Evolutionary conservation across 2,329 filamentous ascomycete species (phyloP), one percentile per base, ranked within the genome.

Genomic region (Cladosporium oxysporum): DNA sequence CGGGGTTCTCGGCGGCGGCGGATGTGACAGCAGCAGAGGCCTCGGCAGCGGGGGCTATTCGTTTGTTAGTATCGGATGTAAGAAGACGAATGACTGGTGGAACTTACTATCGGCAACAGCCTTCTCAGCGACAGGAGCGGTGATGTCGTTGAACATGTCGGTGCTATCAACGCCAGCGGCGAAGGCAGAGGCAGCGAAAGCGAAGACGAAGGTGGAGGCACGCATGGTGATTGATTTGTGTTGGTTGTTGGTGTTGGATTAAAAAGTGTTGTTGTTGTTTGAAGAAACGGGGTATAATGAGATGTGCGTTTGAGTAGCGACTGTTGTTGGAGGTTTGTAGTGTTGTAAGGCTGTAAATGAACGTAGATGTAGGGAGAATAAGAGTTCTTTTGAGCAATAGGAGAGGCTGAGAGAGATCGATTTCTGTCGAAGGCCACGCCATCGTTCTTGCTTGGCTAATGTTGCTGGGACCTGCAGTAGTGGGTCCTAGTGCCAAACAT

Each of bases 201-300:
- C 66, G 44, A 67, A 29, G 66, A 67, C 58, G 52, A 60, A 44
- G 66, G 58, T 61, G 35, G 66, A 28, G 62, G 66, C 49, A 52
- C 62, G 66, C 66, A 67, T 67, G 23, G 49, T 67, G 59, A 59
- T 41, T 66, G 53, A 58, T n/a, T 52, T 66, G 57, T 60, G 50
- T 63, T 66, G 44, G 50, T 58, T 33, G 65, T 52, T 62, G 64
- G 31, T 63, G 50, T 41, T 37, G 47, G 33, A 41, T 52, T 16
- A 55, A 37, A 41, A 50, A 35, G 21, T 11, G 21, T 11, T 50
- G 53, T 23, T 50, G 28, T 37, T 52, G 11, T 31, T 57, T n/a
- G 23, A 64, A 47, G 16, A 16, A 18, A 37, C 5, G 10, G n/a
- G 58, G 10, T 14, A 23, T 41, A 29, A 53, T n/a, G 58, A 16